Percentiles rank a stretch among this genome's conserved stretches.
These are phyloP conservation scores for Pittosporum tobira DNA, from an alignment of 129 eudicot genomes.

Conservation along the genomic window DNA sequence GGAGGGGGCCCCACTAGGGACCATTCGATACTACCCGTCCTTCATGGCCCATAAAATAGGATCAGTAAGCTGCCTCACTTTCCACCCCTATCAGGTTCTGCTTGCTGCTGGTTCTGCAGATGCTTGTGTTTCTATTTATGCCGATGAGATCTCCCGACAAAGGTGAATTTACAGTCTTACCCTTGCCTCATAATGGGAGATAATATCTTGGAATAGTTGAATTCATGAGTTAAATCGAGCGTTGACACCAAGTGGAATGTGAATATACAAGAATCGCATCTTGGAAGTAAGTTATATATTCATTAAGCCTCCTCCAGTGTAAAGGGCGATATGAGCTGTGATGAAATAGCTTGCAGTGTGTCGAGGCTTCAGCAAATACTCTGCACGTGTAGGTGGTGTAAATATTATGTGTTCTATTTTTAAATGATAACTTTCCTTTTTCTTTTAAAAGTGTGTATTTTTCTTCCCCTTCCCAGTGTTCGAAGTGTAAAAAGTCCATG, in stretches of 20 bases:
- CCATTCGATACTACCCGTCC: slow-evolving; percentile 73
- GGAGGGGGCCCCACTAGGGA: slow-evolving; percentile 75
- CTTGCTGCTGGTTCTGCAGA: slow-evolving; percentile 97
- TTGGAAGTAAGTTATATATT: slow-evolving; percentile 38
- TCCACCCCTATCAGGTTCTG: slow-evolving; percentile 86
- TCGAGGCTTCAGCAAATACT: slow-evolving; percentile 84
- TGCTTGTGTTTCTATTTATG: slow-evolving; percentile 79
- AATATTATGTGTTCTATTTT: slow-evolving; percentile 31
- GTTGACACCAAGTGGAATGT: too few relatives aligned
- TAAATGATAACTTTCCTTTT: slow-evolving; percentile 6
- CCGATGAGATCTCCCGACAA: slow-evolving; percentile 61
- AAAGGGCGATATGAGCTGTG: slow-evolving; percentile 23
- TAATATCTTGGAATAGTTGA: too few relatives aligned
- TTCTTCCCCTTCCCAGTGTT: slow-evolving; percentile 13
- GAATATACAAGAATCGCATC: too few relatives aligned
- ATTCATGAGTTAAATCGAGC: too few relatives aligned
- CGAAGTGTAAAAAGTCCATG: slow-evolving; percentile 24
- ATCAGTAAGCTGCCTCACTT: slow-evolving; percentile 72
- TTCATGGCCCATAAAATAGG: slow-evolving; percentile 98
- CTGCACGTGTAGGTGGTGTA: slow-evolving; percentile 58
- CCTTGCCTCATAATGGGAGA: background rate
- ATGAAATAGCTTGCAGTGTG: slow-evolving; percentile 16
- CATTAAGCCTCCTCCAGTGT: slow-evolving; percentile 55
- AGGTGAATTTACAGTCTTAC: slow-evolving; percentile 10
- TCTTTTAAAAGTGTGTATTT: slow-evolving; percentile 21